Percentiles rank a stretch among this genome's conserved stretches.
These are phyloP conservation scores for Petrea volubilis DNA, from an alignment of 257 asterid genomes.

Conservation along the genomic window DNA sequence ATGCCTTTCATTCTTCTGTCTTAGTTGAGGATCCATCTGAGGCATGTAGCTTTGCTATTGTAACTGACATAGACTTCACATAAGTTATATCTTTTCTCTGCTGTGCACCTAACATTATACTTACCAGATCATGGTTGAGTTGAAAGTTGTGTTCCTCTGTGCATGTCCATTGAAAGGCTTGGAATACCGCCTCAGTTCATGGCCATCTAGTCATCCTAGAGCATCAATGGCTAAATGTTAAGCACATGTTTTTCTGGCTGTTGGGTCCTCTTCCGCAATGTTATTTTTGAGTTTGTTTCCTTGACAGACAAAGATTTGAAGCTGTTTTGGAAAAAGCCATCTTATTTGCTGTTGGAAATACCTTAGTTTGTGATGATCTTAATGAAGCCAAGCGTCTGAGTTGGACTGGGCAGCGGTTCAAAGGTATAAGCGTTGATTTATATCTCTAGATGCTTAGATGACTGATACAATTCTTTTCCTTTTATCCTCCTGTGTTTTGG, in stretches of 20 bases:
- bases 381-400: conserved; percentile 93
- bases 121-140: background rate
- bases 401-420: conserved; percentile 88
- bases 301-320: conserved; percentile 72
- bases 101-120: background rate
- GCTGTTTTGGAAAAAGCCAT: conserved; percentile 82
- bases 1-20: background rate
- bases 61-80: background rate
- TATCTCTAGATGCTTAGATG: conserved; percentile 26
- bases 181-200: background rate
- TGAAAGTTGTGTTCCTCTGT: background rate
- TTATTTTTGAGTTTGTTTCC: conserved; percentile 34
- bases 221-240: background rate
- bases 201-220: conserved; percentile 2
- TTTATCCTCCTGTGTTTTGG: conserved; percentile 15
- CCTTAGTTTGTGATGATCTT: conserved; percentile 93
- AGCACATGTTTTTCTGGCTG: conserved; percentile 1
- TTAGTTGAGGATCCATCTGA: background rate
- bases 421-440: conserved; percentile 55
- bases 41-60: background rate
- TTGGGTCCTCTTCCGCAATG: conserved; percentile 13
- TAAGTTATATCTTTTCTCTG: background rate
- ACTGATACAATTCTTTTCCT: conserved; percentile 4
- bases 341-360: conserved; percentile 92
- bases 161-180: background rate